Evolutionary conservation across 306 rosid species (phyloP).

Genomic region (Dryas drummondii): DNA sequence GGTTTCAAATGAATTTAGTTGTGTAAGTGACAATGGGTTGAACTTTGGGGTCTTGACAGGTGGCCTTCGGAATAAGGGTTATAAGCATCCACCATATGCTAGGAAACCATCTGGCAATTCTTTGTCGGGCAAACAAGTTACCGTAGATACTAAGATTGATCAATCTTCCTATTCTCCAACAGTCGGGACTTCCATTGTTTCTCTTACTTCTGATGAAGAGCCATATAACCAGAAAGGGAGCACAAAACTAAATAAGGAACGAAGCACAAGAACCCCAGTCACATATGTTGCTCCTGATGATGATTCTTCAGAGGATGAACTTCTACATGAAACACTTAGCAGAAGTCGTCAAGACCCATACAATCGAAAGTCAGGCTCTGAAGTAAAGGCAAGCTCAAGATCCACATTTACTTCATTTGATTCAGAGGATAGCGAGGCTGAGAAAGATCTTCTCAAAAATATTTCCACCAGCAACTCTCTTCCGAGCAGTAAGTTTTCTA

Average conservation of each 20-base stretch:
- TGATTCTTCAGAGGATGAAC: conserved; percentile 28
- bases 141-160: conserved; percentile 36
- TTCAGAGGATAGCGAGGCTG: conserved; percentile 49
- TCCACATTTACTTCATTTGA: conserved; percentile 43
- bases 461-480: conserved; percentile 31
- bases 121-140: conserved; percentile 31
- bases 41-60: conserved; percentile 66
- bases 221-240: conserved; percentile 31
- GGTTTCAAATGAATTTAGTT: conserved; percentile 29
- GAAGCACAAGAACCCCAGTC: conserved; percentile 5
- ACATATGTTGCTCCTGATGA: conserved; percentile 38
- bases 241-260: conserved; percentile 30
- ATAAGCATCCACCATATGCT: conserved; percentile 42
- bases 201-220: conserved; percentile 42
- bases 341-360: conserved; percentile 28
- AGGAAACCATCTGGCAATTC: conserved; percentile 35
- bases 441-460: conserved; percentile 48
- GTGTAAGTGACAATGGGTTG: conserved; percentile 48
- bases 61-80: conserved; percentile 75
- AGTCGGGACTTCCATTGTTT: conserved; percentile 35
- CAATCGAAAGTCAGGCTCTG: conserved; percentile 34
- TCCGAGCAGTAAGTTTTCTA: conserved; percentile 50
- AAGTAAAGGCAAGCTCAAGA: conserved; percentile 40
- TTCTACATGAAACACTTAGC: conserved; percentile 27
- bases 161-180: conserved; percentile 38